phyloP scores from a whole-genome alignment of 2,329 filamentous ascomycete genomes.

The Falciphora oryzae region DNA sequence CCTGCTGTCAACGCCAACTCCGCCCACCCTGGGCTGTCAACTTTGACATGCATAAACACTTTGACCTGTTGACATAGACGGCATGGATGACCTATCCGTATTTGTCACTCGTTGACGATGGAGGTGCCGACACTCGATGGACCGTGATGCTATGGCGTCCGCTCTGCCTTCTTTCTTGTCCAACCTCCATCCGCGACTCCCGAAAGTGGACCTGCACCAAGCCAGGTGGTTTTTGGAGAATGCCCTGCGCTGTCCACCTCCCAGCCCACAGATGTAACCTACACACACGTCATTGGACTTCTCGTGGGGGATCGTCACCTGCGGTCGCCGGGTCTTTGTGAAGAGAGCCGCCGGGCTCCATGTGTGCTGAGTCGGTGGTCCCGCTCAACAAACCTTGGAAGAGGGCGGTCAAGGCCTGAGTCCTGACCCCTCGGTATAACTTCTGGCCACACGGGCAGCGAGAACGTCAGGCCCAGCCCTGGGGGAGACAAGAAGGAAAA shows the following conservation, averaged over 20 bases:
- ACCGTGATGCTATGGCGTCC: too few relatives aligned
- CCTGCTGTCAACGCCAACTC: background rate
- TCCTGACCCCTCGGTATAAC: background rate
- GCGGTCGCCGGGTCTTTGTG: background rate
- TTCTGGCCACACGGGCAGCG: background rate
- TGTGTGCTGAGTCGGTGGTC: background rate
- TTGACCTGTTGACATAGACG: background rate
- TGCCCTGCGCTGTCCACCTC: too few relatives aligned
- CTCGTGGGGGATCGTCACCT: background rate
- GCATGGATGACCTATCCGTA: background rate
- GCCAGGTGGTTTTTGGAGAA: too few relatives aligned
- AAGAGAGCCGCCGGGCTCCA: background rate
- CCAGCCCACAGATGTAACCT: too few relatives aligned
- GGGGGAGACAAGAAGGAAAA: background rate
- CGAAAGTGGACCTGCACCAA: too few relatives aligned
- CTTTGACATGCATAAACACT: background rate
- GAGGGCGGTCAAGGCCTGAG: background rate
- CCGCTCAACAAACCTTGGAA: background rate
- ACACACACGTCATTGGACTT: too few relatives aligned
- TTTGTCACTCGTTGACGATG: background rate
- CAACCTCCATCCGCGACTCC: too few relatives aligned
- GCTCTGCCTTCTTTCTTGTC: too few relatives aligned
- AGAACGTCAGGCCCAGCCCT: background rate
- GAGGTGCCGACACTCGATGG: too few relatives aligned
- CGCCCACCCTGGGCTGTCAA: background rate